Percentiles rank a stretch among this genome's conserved stretches.
phyloP scores from a whole-genome alignment of 2,329 filamentous ascomycete genomes.

The Pleomassaria siparia region DNA sequence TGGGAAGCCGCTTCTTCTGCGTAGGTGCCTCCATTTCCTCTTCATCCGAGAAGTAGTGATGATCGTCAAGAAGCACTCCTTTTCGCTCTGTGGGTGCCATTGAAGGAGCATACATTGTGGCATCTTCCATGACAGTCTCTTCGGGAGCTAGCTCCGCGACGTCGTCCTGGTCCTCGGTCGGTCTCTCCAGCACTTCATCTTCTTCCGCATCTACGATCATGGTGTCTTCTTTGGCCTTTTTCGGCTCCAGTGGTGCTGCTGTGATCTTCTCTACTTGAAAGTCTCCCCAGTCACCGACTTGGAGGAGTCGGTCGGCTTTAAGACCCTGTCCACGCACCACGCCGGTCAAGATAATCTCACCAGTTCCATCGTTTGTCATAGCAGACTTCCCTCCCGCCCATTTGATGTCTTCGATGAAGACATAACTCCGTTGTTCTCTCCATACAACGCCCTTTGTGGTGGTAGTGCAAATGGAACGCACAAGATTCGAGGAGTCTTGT shows the following conservation, averaged over 20 bases:
- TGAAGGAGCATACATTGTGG: conserved; percentile 51
- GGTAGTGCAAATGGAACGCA: conserved; percentile 87
- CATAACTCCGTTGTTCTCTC: conserved; percentile 94
- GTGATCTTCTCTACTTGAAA: conserved; percentile 91
- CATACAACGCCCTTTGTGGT: conserved; percentile 93
- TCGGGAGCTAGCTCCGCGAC: conserved; percentile 84
- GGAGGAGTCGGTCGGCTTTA: conserved; percentile 86
- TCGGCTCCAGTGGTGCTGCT: conserved; percentile 66
- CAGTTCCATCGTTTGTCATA: conserved; percentile 49
- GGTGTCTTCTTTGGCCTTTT: conserved; percentile 62
- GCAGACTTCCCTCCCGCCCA: conserved; percentile 60
- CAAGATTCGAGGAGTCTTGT: conserved; percentile 87
- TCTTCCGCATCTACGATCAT: conserved; percentile 68
- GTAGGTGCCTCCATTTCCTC: conserved; percentile 62
- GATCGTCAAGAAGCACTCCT: conserved; percentile 91
- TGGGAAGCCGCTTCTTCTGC: conserved; percentile 74
- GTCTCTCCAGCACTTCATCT: conserved; percentile 65
- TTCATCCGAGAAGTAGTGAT: conserved; percentile 96
- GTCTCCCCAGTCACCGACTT: conserved; percentile 90
- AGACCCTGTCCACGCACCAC: conserved; percentile 82
- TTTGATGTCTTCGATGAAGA: conserved; percentile 80
- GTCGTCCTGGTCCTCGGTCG: conserved; percentile 79
- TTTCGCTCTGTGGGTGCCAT: conserved; percentile 60
- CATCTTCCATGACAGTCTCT: conserved; percentile 75
- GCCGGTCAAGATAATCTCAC: conserved; percentile 76